Percentiles rank a stretch among this genome's conserved stretches.
These are phyloP conservation scores for Capsella bursapastoris DNA, from an alignment of 345 rosid genomes.

Conservation along the genomic window DNA sequence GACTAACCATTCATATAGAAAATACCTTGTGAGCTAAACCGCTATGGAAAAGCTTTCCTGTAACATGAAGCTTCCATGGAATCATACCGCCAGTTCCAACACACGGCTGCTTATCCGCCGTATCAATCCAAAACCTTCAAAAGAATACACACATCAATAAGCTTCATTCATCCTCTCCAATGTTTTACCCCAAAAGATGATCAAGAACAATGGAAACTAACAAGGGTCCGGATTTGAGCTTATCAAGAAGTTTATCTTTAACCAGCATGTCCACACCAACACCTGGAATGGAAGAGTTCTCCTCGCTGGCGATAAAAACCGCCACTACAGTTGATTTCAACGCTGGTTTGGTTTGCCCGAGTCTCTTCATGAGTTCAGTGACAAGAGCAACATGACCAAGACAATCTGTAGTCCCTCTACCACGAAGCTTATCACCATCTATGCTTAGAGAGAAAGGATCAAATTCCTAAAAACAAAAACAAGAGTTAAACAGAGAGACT, in stretches of 20 bases:
- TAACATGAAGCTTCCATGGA: slow-evolving; percentile 92
- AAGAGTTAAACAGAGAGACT: background rate
- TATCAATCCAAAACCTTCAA: slow-evolving; percentile 92
- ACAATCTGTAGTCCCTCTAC: slow-evolving; percentile 98
- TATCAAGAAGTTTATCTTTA: slow-evolving; percentile 74
- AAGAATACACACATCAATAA: slow-evolving; percentile 2
- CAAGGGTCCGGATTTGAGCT: slow-evolving; percentile 95
- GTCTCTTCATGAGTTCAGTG: slow-evolving; percentile 81
- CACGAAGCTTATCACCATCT: slow-evolving; percentile 88
- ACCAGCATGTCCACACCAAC: slow-evolving; percentile 93
- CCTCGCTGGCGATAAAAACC: slow-evolving; percentile 93
- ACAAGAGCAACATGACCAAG: slow-evolving; percentile 96
- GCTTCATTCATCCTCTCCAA: background rate
- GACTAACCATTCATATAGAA: slow-evolving; percentile 26
- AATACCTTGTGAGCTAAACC: slow-evolving; percentile 92
- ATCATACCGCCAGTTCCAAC: slow-evolving; percentile 98
- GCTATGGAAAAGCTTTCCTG: slow-evolving; percentile 95
- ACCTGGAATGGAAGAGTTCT: slow-evolving; percentile 82
- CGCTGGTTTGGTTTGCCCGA: slow-evolving; percentile 78
- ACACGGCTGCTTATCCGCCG: slow-evolving; percentile 99
- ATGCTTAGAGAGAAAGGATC: slow-evolving; percentile 89
- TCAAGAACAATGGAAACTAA: slow-evolving; percentile 41
- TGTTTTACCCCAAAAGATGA: background rate
- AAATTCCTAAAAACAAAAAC: slow-evolving; percentile 65
- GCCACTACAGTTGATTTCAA: slow-evolving; percentile 81